Base-by-base conservation (phyloP, 805 yeast species). In the Lipomyces starkeyi region DNA sequence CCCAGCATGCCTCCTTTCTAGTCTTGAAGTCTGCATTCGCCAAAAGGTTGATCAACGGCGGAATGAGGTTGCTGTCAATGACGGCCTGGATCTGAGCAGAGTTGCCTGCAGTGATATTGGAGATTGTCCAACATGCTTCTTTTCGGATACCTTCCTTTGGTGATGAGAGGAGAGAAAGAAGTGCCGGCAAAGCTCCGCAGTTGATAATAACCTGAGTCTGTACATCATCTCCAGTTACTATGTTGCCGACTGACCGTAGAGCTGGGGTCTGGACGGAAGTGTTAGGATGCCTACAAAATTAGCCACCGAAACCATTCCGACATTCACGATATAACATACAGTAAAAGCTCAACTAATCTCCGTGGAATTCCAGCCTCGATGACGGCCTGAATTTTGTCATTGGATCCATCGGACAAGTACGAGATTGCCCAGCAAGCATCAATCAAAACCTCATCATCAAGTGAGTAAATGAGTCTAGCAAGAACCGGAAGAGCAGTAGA, bases 371-470 rank as follows among this genome's bases (percentile, higher is more conserved):
- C 89, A 35, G 94, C 97, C 78, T 95, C 98, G 70, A 95, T 90
- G 62, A 95, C 98, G 7, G 97, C 97, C 83, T 94, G 97, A 75
- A 95, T 95, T 53, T 97, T 93, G 76, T 91, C 93, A 72, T 91
- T 83, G 40, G 97, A 87, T 40, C 99, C 99, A 80, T 95, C 99
- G 63, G 95, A 88, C 66, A 95, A 81, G 79, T 95, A 95, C 0
- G 97, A 91, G 64, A 95, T 93, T 14, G 98, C 98, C 99, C 99
- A 95, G 82, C 98, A 92, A 53, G 99, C 97, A 80, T 95, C 99
- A 71, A 93, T 91, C 76, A 95, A 83, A 40, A 97, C 93, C 82
- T 95, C 99, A 56, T 89, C 88, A 78, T 95, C 99, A 71, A 89
- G 86, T 13, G 97, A 91, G 78, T 90, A 95, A 73, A 95, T 91